Percentiles rank a stretch among this genome's conserved stretches.
Evolutionary conservation across 2,329 filamentous ascomycete species (phyloP).

Genomic region (Colletotrichum sp.): DNA sequence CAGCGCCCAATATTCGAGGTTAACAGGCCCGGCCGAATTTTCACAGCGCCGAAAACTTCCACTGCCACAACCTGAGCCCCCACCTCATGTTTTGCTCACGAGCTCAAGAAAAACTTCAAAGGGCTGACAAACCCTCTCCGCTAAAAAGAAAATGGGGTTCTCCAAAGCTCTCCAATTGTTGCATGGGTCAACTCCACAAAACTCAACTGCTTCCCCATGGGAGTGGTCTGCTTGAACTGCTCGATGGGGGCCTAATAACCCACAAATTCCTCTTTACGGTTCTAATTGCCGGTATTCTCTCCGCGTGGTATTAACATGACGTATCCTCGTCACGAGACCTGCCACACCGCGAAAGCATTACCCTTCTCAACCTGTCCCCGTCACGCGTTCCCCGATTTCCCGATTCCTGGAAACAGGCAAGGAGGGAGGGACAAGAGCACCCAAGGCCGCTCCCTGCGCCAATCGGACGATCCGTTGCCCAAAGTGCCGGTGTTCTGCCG

Average conservation of each 20-base stretch:
- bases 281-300: background rate
- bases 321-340: conserved; percentile 5
- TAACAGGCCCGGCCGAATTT: background rate
- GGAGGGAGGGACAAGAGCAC: background rate
- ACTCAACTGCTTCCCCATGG: conserved; percentile 6
- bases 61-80: background rate
- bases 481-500: conserved; percentile 6
- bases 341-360: background rate
- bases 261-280: background rate
- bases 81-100: background rate
- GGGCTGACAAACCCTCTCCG: background rate
- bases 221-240: background rate
- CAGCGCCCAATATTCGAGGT: background rate
- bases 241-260: background rate
- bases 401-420: background rate
- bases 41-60: background rate
- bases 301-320: conserved; percentile 9
- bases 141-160: background rate
- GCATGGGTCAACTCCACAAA: conserved; percentile 3
- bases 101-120: background rate
- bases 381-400: background rate
- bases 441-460: background rate
- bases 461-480: background rate
- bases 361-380: background rate
- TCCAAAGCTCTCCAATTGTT: background rate